phyloP scores from a whole-genome alignment of 2,329 filamentous ascomycete genomes.

The Cyclaneusma minus region DNA sequence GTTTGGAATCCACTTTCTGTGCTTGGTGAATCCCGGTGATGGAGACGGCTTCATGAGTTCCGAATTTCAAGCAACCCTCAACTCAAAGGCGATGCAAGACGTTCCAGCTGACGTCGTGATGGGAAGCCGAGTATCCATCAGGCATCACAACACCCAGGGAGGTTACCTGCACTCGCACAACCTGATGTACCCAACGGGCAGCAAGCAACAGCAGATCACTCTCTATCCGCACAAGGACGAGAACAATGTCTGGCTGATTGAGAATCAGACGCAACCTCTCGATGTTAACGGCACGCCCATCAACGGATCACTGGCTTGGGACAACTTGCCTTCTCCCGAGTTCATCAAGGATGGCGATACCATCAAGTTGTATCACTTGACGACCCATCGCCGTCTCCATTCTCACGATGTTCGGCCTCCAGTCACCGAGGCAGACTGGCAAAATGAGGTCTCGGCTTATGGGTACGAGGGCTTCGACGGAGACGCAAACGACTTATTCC shows the following conservation, averaged over 20 bases:
- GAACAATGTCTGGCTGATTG: conserved; percentile 87
- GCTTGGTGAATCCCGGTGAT: conserved; percentile 85
- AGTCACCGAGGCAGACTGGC: conserved; percentile 80
- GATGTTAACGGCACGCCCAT: conserved; percentile 60
- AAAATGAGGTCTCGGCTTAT: conserved; percentile 92
- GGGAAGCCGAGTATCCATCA: conserved; percentile 71
- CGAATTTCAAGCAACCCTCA: conserved; percentile 94
- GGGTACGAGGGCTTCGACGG: conserved; percentile 94
- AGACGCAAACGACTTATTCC: conserved; percentile 92
- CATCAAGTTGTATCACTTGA: conserved; percentile 68
- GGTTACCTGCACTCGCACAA: conserved; percentile 94
- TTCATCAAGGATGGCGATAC: conserved; percentile 69
- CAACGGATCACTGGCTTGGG: conserved; percentile 73
- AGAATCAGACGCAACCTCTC: conserved; percentile 91
- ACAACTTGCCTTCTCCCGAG: conserved; percentile 46
- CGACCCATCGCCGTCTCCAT: conserved; percentile 79
- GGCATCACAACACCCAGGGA: conserved; percentile 94
- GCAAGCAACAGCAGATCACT: conserved; percentile 97
- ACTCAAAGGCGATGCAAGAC: conserved; percentile 92
- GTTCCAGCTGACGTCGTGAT: conserved; percentile 84
- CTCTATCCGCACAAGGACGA: conserved; percentile 98
- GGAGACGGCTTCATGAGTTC: conserved; percentile 99
- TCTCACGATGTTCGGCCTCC: conserved; percentile 88
- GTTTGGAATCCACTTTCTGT: conserved; percentile 94
- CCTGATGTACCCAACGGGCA: conserved; percentile 94